phyloP scores from a whole-genome alignment of 306 rosid species.

The Glycine latifolia region DNA sequence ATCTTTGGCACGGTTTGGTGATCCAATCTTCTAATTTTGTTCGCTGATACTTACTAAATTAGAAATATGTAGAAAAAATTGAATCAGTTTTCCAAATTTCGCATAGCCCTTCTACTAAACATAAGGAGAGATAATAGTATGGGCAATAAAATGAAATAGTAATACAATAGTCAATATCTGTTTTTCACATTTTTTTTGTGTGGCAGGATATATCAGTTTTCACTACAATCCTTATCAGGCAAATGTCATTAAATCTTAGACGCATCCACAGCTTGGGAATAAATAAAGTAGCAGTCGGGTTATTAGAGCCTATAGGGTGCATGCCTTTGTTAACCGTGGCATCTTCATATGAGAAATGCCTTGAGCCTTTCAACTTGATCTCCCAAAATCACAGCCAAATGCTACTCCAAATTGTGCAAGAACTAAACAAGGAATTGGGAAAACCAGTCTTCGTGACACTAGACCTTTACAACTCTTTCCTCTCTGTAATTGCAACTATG shows the following conservation, averaged over 20 bases:
- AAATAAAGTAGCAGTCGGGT: conserved; percentile 53
- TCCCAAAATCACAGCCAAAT: conserved; percentile 51
- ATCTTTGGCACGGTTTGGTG: background rate
- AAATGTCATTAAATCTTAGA: conserved; percentile 47
- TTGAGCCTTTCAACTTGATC: conserved; percentile 34
- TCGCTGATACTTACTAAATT: background rate
- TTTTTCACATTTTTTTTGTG: background rate
- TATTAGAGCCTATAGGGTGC: conserved; percentile 63
- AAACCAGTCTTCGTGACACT: conserved; percentile 40
- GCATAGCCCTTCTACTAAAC: too few species aligned
- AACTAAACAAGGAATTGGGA: conserved; percentile 41
- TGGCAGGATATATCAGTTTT: conserved; percentile 45
- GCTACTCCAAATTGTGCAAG: conserved; percentile 38
- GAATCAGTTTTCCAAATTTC: too few species aligned
- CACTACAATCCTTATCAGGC: conserved; percentile 47
- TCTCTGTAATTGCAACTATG: conserved; percentile 35
- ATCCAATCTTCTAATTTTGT: background rate
- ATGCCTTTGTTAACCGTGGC: conserved; percentile 20
- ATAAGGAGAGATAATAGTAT: too few species aligned
- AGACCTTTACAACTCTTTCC: conserved; percentile 54
- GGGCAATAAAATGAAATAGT: too few species aligned
- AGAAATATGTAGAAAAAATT: too few species aligned
- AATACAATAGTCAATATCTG: too few species aligned
- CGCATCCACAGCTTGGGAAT: conserved; percentile 54
- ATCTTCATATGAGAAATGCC: conserved; percentile 22